Evolutionary conservation across 2,329 filamentous ascomycete species (phyloP), one percentile per base, ranked within the genome.

Genomic region (Aureobasidium pullulans): DNA sequence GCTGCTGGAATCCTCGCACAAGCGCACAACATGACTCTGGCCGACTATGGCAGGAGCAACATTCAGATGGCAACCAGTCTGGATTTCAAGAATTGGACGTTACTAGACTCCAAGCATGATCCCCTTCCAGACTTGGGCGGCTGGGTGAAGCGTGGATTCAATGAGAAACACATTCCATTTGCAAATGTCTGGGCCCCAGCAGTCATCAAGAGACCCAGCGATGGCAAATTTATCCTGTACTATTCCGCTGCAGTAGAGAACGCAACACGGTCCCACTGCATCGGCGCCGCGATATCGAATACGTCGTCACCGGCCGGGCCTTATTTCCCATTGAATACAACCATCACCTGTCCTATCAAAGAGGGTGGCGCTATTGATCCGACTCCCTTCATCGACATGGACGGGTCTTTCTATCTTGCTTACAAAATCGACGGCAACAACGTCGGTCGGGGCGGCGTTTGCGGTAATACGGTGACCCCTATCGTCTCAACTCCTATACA

Each of bases 41-140:
- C 61, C 37, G 62, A 66, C 31, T 66, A 66, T 16, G 68, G 66
- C 6, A 49, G 60, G 6, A 65, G 65, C 34, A 71, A 72, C 36
- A 66, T 76, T 10, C 73, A 75, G 54, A 61, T 75, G n/a, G 73
- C 73, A 6, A 71, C 67, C 3, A 73, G 71, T 4, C 61, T 49
- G 1, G 64, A 75, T 61, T 74, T 75, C 63, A 32, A 64, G 3
- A 66, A 66, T 37, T 74, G 71, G 71, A 67, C 60, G 0, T 53
- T 72, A 15, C 62, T 63, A 11, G 57, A 67, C 29, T 62, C 66
- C 1, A 49, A 53, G 5, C 53, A 66, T 32, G 70, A 73, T 49
- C 69, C 70, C 1, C 64, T 74, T 2, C 70, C 71, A n/a, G 58
- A 59, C 1, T 32, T 62, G 19, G 68, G 67, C 16, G 50, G 42